phyloP scores from a whole-genome alignment of 805 yeast genomes.

The Kodamaea restingae region DNA sequence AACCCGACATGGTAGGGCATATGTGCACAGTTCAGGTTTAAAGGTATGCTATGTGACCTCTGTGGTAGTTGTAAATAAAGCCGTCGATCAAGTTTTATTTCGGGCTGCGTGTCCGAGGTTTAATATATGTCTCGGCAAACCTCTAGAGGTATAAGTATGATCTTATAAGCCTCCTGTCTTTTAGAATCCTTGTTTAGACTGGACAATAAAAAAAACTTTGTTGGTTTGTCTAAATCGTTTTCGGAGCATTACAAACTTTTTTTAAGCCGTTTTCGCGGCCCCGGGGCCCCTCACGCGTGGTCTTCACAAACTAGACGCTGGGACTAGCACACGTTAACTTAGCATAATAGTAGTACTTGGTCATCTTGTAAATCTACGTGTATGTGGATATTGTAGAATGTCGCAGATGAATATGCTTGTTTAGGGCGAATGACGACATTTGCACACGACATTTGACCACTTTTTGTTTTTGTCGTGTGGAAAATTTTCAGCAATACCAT shows the following conservation, averaged over 20 bases:
- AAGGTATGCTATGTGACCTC: constrained; percentile 1
- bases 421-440: no score
- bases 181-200: not conserved
- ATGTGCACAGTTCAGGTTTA: not conserved
- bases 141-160: constrained; percentile 1
- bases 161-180: constrained; percentile 1
- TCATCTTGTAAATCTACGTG: no score
- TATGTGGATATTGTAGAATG: no score
- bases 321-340: no score
- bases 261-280: not conserved
- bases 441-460: not conserved
- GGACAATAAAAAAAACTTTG: constrained; percentile 4
- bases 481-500: constrained; percentile 3
- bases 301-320: no score
- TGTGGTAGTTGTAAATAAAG: not conserved
- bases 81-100: not conserved
- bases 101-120: constrained; percentile 1
- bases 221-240: not conserved
- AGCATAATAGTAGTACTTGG: no score
- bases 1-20: constrained; percentile 35
- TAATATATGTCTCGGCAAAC: not conserved
- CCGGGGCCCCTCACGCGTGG: no score
- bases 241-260: not conserved
- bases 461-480: not conserved
- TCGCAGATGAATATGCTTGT: no score